phyloP scores from a whole-genome alignment of 345 rosid genomes.

The Aethionema arabicum region DNA sequence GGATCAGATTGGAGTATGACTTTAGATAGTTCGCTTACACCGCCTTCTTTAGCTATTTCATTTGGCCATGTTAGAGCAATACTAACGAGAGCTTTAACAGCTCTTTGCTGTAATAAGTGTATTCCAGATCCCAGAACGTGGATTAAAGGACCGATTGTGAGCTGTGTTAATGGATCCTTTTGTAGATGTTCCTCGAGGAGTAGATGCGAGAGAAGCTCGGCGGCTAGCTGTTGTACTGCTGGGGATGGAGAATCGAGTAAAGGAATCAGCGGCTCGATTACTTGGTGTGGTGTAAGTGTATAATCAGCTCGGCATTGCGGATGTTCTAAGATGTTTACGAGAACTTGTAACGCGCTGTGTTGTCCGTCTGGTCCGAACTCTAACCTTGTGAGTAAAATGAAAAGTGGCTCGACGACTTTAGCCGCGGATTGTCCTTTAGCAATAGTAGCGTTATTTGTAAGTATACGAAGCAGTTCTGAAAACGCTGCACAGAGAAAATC shows the following conservation, averaged over 20 bases:
- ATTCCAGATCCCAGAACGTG: constrained; percentile 86
- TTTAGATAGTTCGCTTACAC: constrained; percentile 86
- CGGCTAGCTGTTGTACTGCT: constrained; percentile 94
- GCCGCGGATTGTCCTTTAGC: constrained; percentile 96
- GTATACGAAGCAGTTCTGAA: constrained; percentile 86
- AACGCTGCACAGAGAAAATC: constrained; percentile 92
- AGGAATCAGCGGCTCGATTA: constrained; percentile 90
- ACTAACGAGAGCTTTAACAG: constrained; percentile 94
- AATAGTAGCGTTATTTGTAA: constrained; percentile 93
- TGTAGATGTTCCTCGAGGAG: constrained; percentile 86
- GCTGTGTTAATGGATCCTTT: constrained; percentile 80
- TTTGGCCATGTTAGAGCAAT: constrained; percentile 88
- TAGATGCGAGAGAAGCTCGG: constrained; percentile 96
- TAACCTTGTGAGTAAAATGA: constrained; percentile 62
- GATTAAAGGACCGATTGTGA: constrained; percentile 79
- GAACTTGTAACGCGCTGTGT: constrained; percentile 92
- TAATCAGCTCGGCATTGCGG: constrained; percentile 91
- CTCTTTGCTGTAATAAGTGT: constrained; percentile 94
- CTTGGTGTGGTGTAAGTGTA: constrained; percentile 74
- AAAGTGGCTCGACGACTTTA: constrained; percentile 91
- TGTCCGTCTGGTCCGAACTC: constrained; percentile 96
- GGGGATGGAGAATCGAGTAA: constrained; percentile 91
- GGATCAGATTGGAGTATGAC: constrained; percentile 95
- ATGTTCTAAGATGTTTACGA: constrained; percentile 93
- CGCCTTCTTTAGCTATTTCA: constrained; percentile 96